Evolutionary conservation across 106 monocot species (phyloP), one percentile per base, ranked within the genome.

Genomic region (Triglochin maritima): DNA sequence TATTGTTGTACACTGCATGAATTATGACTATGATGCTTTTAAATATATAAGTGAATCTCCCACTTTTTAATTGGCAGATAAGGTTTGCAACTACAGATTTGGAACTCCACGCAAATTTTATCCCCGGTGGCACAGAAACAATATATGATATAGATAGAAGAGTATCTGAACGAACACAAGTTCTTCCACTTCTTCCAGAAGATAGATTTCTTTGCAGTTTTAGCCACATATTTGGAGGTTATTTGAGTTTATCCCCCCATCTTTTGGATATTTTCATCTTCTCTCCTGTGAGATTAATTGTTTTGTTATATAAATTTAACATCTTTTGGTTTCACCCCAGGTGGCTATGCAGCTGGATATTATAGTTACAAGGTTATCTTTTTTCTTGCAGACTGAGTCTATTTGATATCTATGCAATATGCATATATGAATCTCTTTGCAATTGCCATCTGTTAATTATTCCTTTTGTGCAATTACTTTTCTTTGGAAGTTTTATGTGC

Each of bases 281-380:
- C n/a, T 53, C 7, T 17, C n/a, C 54, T 46, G 47, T 43, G 3
- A 53, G 50, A 54, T 14, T 42, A 5, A 50, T 50, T 16, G 51
- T 49, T 9, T 9, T 66, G 7, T 5, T 66, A 49, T 44, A 61
- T 48, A 44, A 9, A 46, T 64, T 58, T 17, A 2, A 45, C 51
- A 17, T 65, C 17, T n/a, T 52, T 62, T 50, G 53, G 7, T 74
- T 3, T 72, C 54, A 46, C 72, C 13, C 61, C 46, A 98, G 96
- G 96, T 82, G 96, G 91, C 61, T 98, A 98, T 88, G 91, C 91
- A 59, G 96, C 96, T 80, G 96, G 96, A 68, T 98, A 98, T 72
- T 98, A 98, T 74, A 98, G 96, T 70, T 98, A 98, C 82, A 98
- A 98, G 96, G 96, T 98, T 78, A 2, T 11, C 16, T 17, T 63